A percentile compares a stretch with the other conserved stretches of the same genome.
phyloP scores from a whole-genome alignment of 2,329 filamentous ascomycete species.

The Aspergillus cejpii region DNA sequence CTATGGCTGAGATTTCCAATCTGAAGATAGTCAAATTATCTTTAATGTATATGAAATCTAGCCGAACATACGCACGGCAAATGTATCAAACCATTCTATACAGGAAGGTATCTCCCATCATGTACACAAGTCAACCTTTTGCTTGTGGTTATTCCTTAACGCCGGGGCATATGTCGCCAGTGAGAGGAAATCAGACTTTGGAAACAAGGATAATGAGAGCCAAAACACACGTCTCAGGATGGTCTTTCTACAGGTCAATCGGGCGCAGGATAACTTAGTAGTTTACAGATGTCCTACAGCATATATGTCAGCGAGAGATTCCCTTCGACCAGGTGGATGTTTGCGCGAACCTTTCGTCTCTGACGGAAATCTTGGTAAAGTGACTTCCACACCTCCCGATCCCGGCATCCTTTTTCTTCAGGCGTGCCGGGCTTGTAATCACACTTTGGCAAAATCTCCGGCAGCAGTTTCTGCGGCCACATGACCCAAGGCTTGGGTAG shows the following conservation, averaged over 20 bases:
- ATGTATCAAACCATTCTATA: too few species aligned
- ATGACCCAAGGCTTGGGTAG: constrained; percentile 59
- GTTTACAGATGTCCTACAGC: constrained; percentile 27
- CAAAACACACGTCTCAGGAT: too few species aligned
- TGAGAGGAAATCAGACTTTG: background rate
- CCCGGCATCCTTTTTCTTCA: constrained; percentile 33
- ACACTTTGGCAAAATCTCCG: constrained; percentile 30
- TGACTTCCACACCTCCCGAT: constrained; percentile 34
- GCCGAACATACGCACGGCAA: too few species aligned
- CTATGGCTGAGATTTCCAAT: too few species aligned
- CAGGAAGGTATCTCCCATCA: too few species aligned
- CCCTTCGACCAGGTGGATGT: background rate
- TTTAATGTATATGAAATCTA: too few species aligned
- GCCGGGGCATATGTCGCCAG: background rate
- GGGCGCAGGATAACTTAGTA: constrained; percentile 36
- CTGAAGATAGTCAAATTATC: too few species aligned
- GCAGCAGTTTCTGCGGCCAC: constrained; percentile 32
- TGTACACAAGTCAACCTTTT: too few species aligned
- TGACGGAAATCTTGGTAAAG: constrained; percentile 35
- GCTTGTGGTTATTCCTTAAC: too few species aligned
- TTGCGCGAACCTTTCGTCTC: constrained; percentile 17
- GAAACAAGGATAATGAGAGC: background rate
- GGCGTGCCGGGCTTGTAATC: constrained; percentile 31
- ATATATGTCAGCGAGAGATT: constrained; percentile 4
- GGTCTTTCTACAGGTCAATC: constrained; percentile 18